Evolutionary conservation across 768 basidiomycete species (phyloP).

Genomic region (Omphalotus guepiniiformis): DNA sequence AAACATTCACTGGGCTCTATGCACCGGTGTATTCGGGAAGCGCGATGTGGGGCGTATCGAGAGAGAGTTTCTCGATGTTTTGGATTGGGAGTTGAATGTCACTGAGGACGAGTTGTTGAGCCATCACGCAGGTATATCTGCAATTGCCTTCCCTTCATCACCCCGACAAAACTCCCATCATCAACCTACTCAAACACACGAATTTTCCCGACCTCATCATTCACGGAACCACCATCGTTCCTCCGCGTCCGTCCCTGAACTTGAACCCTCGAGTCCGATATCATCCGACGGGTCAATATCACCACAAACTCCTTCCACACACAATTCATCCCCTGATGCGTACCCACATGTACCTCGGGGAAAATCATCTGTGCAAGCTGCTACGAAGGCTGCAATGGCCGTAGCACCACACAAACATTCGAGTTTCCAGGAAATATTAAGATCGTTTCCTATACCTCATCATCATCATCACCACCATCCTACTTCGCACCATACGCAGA

Average conservation of each 20-base stretch:
- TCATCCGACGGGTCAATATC: slow-evolving; percentile 3
- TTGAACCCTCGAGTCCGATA: slow-evolving; percentile 5
- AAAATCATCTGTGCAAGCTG: not conserved
- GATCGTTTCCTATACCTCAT: slow-evolving; percentile 3
- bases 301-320: slow-evolving; percentile 4
- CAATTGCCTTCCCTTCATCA: slow-evolving; percentile 10
- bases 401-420: not conserved
- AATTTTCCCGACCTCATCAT: not conserved
- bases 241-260: slow-evolving; percentile 2
- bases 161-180: slow-evolving; percentile 2
- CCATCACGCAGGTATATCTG: slow-evolving; percentile 35
- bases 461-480: not conserved
- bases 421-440: not conserved
- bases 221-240: not conserved
- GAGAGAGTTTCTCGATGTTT: slow-evolving; percentile 76
- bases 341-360: no score
- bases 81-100: slow-evolving; percentile 69
- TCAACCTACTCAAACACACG: not conserved
- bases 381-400: not conserved
- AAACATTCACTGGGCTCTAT: slow-evolving; percentile 89
- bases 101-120: slow-evolving; percentile 59
- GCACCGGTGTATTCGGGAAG: slow-evolving; percentile 78
- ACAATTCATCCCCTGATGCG: not conserved
- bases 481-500: slow-evolving; percentile 10
- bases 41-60: slow-evolving; percentile 79